Evolutionary conservation across 2,329 filamentous ascomycete species (phyloP).

Genomic region (Cladosporium sp.): DNA sequence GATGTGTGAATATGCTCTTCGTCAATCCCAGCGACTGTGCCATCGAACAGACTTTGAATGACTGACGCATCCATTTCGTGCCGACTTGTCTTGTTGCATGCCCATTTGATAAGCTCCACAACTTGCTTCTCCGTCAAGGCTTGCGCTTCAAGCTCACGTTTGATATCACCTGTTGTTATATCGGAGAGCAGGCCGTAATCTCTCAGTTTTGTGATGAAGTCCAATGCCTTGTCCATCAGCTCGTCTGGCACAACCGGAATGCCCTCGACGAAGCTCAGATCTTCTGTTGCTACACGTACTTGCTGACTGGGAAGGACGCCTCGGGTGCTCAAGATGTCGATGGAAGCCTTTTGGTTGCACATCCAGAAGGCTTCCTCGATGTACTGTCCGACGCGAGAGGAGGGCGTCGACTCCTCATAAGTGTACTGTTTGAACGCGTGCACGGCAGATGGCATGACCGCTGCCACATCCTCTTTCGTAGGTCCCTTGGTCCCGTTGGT

Average conservation of each 20-base stretch:
- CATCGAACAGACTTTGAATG: slow-evolving; percentile 66
- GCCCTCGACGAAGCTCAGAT: slow-evolving; percentile 73
- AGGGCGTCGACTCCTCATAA: slow-evolving; percentile 85
- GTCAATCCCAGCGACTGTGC: slow-evolving; percentile 64
- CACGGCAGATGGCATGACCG: slow-evolving; percentile 68
- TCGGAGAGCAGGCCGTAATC: slow-evolving; percentile 82
- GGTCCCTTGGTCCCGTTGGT: slow-evolving; percentile 38
- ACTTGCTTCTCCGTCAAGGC: slow-evolving; percentile 75
- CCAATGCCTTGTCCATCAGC: slow-evolving; percentile 58
- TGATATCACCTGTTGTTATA: slow-evolving; percentile 82
- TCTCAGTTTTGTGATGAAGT: slow-evolving; percentile 72
- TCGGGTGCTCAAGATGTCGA: slow-evolving; percentile 81
- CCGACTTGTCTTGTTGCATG: slow-evolving; percentile 62
- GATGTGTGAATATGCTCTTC: slow-evolving; percentile 47
- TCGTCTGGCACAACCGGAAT: slow-evolving; percentile 80
- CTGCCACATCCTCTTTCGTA: slow-evolving; percentile 56
- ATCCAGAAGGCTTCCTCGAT: slow-evolving; percentile 97
- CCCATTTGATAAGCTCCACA: slow-evolving; percentile 78
- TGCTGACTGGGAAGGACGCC: slow-evolving; percentile 79
- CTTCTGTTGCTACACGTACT: slow-evolving; percentile 68
- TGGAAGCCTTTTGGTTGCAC: slow-evolving; percentile 71
- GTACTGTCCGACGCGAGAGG: slow-evolving; percentile 70
- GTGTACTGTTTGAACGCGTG: slow-evolving; percentile 84
- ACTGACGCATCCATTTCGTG: slow-evolving; percentile 65
- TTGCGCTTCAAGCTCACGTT: slow-evolving; percentile 71